Evolutionary conservation across 768 basidiomycete genomes (phyloP).

Genomic region (Pleurotus ostreatus): DNA sequence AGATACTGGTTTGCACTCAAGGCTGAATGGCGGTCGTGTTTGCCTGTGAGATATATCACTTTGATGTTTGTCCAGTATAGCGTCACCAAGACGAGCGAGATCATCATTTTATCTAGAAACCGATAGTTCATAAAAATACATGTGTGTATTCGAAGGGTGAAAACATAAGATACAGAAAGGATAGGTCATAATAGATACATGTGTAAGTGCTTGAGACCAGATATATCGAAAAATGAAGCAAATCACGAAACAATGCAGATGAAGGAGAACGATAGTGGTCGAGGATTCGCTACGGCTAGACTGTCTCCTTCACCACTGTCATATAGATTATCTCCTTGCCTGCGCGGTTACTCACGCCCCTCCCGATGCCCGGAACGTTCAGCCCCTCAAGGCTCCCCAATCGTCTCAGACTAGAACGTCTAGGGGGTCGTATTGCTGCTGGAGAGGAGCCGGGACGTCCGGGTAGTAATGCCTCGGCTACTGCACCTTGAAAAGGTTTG

Average conservation of each 20-base stretch:
- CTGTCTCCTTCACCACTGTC: constrained; percentile 36
- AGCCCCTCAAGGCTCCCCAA: constrained; percentile 2
- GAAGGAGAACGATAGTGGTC: background rate
- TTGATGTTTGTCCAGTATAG: no score
- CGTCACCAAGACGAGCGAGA: no score
- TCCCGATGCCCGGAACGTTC: constrained; percentile 18
- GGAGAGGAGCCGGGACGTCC: background rate
- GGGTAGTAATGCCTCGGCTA: constrained; percentile 14
- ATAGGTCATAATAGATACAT: background rate
- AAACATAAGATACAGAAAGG: constrained; percentile 3
- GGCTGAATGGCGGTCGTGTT: no score
- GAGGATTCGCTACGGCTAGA: background rate
- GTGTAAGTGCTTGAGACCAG: background rate
- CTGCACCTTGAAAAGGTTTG: constrained; percentile 17
- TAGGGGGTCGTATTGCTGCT: background rate
- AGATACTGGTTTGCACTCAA: no score
- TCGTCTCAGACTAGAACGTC: background rate
- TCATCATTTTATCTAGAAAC: no score
- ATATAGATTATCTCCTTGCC: constrained; percentile 35
- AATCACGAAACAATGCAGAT: background rate
- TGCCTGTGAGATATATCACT: no score
- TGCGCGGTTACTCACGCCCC: constrained; percentile 14
- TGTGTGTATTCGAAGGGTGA: background rate
- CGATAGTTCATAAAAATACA: constrained; percentile 6
- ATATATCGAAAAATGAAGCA: background rate